Conservation (phyloP, 495 filamentous ascomycete genomes). For the Xylaria castorea region DNA sequence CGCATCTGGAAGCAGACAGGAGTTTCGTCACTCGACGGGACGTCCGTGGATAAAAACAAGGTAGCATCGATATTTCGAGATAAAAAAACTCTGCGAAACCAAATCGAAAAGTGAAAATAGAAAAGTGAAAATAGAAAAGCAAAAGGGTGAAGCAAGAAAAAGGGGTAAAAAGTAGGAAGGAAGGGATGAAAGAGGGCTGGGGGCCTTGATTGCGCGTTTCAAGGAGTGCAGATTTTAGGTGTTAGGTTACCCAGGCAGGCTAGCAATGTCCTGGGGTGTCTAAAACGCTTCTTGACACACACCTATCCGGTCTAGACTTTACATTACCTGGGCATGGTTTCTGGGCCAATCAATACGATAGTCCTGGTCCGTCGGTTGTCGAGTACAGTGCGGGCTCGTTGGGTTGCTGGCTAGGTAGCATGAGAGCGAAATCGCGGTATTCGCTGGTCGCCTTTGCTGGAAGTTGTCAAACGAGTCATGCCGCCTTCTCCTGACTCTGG, state of each 20-base stretch:
- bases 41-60: not conserved
- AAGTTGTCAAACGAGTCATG: slow-evolving; percentile 43
- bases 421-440: slow-evolving; percentile 20
- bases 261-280: slow-evolving; percentile 32
- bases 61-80: not conserved
- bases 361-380: not conserved
- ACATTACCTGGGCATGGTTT: slow-evolving; percentile 4
- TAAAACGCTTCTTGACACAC: slow-evolving; percentile 33
- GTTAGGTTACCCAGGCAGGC: slow-evolving; percentile 29
- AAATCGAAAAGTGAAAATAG: not conserved
- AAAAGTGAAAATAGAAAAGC: slow-evolving; percentile 21
- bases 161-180: slow-evolving; percentile 18
- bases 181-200: slow-evolving; percentile 32
- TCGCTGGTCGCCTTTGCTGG: slow-evolving; percentile 31
- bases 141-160: slow-evolving; percentile 23
- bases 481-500: slow-evolving; percentile 21
- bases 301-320: slow-evolving; percentile 20
- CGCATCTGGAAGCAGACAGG: not conserved
- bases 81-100: not conserved
- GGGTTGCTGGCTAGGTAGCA: slow-evolving; percentile 11
- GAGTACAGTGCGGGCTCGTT: slow-evolving; percentile 20
- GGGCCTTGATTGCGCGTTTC: slow-evolving; percentile 40
- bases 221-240: slow-evolving; percentile 39
- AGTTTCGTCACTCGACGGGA: not conserved
- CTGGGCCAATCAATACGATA: slow-evolving; percentile 23